Conservation (phyloP, 2,329 filamentous ascomycete species). For the Clonostachys sp. region DNA sequence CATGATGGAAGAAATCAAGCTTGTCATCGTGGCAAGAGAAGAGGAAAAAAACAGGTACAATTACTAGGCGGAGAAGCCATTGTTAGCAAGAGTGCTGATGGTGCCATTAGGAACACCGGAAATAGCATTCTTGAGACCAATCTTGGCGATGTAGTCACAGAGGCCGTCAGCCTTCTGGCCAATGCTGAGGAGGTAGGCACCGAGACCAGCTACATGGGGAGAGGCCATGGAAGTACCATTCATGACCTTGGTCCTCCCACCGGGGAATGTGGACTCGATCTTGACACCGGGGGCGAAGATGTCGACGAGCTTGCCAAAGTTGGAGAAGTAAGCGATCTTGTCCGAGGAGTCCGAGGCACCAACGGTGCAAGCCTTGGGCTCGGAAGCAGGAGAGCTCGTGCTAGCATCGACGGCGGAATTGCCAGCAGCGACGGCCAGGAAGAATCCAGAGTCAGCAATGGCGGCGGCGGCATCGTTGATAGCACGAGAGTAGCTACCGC, state of each 20-base stretch:
- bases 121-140: constrained; percentile 31
- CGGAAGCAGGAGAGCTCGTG: constrained; percentile 42
- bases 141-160: constrained; percentile 32
- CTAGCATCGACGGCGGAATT: constrained; percentile 42
- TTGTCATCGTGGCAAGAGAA: too few relatives aligned
- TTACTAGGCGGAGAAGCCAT: constrained; percentile 8
- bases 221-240: constrained; percentile 54
- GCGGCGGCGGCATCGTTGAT: constrained; percentile 43
- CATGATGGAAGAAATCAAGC: too few relatives aligned
- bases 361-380: constrained; percentile 44
- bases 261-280: constrained; percentile 37
- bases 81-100: constrained; percentile 25
- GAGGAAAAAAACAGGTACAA: too few relatives aligned
- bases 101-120: constrained; percentile 23
- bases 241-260: constrained; percentile 35
- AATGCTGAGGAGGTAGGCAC: constrained; percentile 54
- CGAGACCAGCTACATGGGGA: constrained; percentile 58
- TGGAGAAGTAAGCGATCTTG: constrained; percentile 40
- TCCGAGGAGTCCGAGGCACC: constrained; percentile 36
- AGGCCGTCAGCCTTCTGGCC: constrained; percentile 29
- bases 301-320: constrained; percentile 42
- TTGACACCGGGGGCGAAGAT: constrained; percentile 44
- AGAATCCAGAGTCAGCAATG: constrained; percentile 37
- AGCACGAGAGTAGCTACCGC: constrained; percentile 33
- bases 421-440: constrained; percentile 47